A percentile compares a stretch with the other conserved stretches of the same genome.
Conservation (phyloP, 306 rosid genomes). For the Psophocarpus tetragonolobus region DNA sequence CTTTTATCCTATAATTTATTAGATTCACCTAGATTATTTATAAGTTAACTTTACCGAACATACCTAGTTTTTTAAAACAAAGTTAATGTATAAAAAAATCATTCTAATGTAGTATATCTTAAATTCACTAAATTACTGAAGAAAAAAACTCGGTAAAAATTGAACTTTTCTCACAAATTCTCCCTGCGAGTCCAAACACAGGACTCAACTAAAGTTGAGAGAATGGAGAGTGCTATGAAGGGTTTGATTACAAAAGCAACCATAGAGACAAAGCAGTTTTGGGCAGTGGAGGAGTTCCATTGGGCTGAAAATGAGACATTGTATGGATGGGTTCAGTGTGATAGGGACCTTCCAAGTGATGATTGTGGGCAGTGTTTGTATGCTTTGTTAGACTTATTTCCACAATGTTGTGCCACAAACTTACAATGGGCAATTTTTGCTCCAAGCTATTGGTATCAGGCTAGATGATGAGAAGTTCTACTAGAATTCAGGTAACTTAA, state of each 20-base stretch:
- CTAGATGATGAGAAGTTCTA: conserved; percentile 20
- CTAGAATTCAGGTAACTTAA: neutral
- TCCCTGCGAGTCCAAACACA: neutral
- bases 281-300: neutral
- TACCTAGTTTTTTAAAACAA: no score
- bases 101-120: no score
- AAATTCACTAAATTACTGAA: no score
- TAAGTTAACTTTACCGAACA: no score
- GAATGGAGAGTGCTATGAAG: neutral
- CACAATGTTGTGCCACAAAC: conserved; percentile 3
- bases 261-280: neutral
- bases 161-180: neutral
- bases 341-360: neutral
- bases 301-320: neutral
- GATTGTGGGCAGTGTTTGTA: conserved; percentile 19
- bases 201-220: neutral
- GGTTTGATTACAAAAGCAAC: conserved; percentile 21
- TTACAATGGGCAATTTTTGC: neutral
- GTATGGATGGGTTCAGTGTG: conserved; percentile 35
- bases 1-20: no score
- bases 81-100: no score
- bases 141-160: no score
- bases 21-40: no score
- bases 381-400: neutral
- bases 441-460: conserved; percentile 30